phyloP scores from a whole-genome alignment of 139 green algal species.

The Axilococcus clingmanii region DNA sequence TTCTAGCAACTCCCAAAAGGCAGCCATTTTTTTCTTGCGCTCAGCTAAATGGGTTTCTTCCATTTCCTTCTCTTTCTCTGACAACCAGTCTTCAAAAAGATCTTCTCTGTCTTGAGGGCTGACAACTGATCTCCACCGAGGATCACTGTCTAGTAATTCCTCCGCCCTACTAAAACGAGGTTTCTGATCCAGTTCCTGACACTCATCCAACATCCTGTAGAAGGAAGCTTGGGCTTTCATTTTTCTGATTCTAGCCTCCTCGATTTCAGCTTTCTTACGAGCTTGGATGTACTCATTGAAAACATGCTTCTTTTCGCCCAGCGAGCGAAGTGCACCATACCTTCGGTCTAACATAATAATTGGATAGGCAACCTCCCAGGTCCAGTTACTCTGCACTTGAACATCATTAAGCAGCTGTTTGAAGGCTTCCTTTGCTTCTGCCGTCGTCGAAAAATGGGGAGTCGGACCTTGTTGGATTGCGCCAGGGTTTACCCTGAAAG shows the following conservation, averaged over 20 bases:
- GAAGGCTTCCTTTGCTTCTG: constrained; percentile 81
- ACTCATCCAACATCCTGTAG: constrained; percentile 44
- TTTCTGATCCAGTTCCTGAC: constrained; percentile 24
- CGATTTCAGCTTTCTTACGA: constrained; percentile 61
- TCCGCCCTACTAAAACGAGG: constrained; percentile 38
- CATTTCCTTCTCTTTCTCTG: constrained; percentile 38
- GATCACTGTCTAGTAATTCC: constrained; percentile 50
- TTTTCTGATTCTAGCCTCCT: constrained; percentile 38
- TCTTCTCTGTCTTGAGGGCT: constrained; percentile 27
- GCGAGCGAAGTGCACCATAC: constrained; percentile 77
- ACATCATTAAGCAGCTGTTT: constrained; percentile 74
- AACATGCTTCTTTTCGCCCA: constrained; percentile 79
- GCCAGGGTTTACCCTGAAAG: no score
- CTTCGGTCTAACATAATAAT: constrained; percentile 55
- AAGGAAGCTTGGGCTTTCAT: constrained; percentile 58
- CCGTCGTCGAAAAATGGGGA: constrained; percentile 14
- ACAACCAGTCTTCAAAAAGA: constrained; percentile 39
- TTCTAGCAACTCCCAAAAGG: constrained; percentile 1
- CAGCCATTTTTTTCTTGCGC: not conserved
- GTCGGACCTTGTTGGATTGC: constrained; percentile 18
- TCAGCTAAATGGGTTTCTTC: not conserved
- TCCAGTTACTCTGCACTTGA: constrained; percentile 41
- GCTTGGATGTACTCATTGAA: constrained; percentile 86
- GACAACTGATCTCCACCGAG: constrained; percentile 39
- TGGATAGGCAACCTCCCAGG: constrained; percentile 73